These are phyloP conservation scores for Austroboletus novae-zelandiae DNA, from an alignment of 1,284 basidiomycete species.

Conservation along the genomic window DNA sequence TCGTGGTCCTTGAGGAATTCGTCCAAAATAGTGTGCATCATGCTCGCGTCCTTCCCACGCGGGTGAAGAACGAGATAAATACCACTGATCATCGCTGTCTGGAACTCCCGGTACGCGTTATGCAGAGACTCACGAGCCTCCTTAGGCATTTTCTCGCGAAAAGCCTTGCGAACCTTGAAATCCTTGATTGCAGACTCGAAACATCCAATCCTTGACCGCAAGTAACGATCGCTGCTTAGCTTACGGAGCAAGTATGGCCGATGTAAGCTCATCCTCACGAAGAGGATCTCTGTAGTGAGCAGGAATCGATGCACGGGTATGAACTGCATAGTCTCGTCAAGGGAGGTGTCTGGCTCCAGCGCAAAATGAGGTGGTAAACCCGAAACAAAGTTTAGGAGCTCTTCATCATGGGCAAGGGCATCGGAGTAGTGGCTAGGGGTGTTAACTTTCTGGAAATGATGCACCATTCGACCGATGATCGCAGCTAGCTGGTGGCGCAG, in stretches of 20 bases:
- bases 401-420: constrained; percentile 81
- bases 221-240: constrained; percentile 71
- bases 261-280: constrained; percentile 76
- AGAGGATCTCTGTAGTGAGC: constrained; percentile 77
- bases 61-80: constrained; percentile 81
- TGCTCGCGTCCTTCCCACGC: constrained; percentile 59
- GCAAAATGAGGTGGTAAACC: constrained; percentile 76
- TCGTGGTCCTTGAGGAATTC: constrained; percentile 74
- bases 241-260: constrained; percentile 76
- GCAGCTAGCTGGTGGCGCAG: constrained; percentile 79
- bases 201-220: constrained; percentile 70
- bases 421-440: constrained; percentile 83
- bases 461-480: constrained; percentile 90
- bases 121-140: constrained; percentile 67
- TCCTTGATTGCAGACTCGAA: constrained; percentile 80
- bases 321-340: constrained; percentile 65
- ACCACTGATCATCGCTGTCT: constrained; percentile 82
- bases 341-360: constrained; percentile 74
- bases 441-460: constrained; percentile 91
- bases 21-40: constrained; percentile 77
- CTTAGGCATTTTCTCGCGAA: constrained; percentile 56
- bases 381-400: constrained; percentile 77
- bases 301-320: constrained; percentile 76
- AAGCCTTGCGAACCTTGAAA: constrained; percentile 66
- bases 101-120: constrained; percentile 81